A percentile compares a stretch with the other conserved stretches of the same genome.
Conservation (phyloP, 441 rosid genomes). For the Raphanus hybrid region DNA sequence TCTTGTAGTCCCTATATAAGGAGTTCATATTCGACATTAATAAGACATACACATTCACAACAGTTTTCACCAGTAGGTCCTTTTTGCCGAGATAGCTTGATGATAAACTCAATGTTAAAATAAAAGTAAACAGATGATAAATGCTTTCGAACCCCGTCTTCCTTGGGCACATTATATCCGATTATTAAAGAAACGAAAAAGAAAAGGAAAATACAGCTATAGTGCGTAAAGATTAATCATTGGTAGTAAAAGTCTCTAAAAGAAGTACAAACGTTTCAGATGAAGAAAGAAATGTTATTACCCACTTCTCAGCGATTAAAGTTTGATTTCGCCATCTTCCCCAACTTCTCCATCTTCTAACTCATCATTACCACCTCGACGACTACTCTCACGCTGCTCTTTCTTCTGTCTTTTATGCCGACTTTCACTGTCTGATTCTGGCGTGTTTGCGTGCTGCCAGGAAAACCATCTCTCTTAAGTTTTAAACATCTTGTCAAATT, state of each 20-base stretch:
- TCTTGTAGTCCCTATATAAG: too few relatives aligned
- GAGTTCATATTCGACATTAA: too few relatives aligned
- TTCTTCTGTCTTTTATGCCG: conserved; percentile 77
- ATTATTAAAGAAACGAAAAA: background rate
- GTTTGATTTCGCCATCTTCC: conserved; percentile 70
- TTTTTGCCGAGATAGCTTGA: background rate
- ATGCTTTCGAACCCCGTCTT: background rate
- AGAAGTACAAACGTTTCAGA: background rate
- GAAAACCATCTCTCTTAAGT: conserved; percentile 1
- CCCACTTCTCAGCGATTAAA: conserved; percentile 23
- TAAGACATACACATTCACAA: too few relatives aligned
- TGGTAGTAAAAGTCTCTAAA: background rate
- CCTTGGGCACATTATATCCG: background rate
- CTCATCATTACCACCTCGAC: conserved; percentile 64
- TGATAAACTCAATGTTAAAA: background rate
- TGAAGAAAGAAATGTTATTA: conserved; percentile 4
- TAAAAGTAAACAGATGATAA: background rate
- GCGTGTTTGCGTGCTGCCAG: conserved; percentile 78
- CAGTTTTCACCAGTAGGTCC: background rate
- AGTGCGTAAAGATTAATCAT: background rate
- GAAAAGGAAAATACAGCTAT: background rate
- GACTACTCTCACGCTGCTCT: conserved; percentile 64
- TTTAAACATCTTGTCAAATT: background rate
- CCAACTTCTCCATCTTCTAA: conserved; percentile 84
- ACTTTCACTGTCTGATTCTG: conserved; percentile 86